Evolutionary conservation across 139 green algal genomes (phyloP), one percentile per base, ranked within the genome.

Genomic region (Desmodesmus armatus): DNA sequence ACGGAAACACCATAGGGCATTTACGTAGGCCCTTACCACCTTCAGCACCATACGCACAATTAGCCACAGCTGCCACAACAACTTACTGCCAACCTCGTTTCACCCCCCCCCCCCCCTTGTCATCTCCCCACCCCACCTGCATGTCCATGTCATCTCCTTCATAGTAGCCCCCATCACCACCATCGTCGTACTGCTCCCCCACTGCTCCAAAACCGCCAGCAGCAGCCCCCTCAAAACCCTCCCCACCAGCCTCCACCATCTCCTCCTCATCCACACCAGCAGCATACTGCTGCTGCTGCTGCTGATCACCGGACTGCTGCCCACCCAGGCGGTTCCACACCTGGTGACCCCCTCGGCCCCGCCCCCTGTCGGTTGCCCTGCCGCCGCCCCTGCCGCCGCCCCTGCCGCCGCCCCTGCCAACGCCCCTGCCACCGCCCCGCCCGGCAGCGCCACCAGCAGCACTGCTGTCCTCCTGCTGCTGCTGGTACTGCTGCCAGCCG

Each of bases 401-500:
- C 51, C 51, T 27, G 39, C 76, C 47, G 19, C 25, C 21, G 43
- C 37, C 53, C 11, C 55, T 82, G 37, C 55, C 76, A 58, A 53
- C 53, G 25, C 25, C 11, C 11, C 25, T 25, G n/a, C n/a, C 65
- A 72, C 39, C n/a, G 13, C 65, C 31, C 65, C 31, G 27, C 1
- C n/a, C 11, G 13, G 35, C n/a, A 33, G 25, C 6, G 25, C 39
- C 69, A 39, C 69, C 27, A 25, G 21, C 39, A 6, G 39, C 69
- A 35, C 69, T 39, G 35, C 65, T 43, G 31, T 33, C 65, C 65
- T 44, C 13, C 65, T 72, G 65, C 65, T 69, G 60, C 31, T 72
- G 65, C 65, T 72, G 65, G 31, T 72, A 33, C 65, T 72, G 65
- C 65, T 72, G 65, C n/a, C 65, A 6, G 65, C 65, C 65, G 3